Base-by-base conservation (phyloP, 2,329 filamentous ascomycete species). In the Talaromyces sp. region DNA sequence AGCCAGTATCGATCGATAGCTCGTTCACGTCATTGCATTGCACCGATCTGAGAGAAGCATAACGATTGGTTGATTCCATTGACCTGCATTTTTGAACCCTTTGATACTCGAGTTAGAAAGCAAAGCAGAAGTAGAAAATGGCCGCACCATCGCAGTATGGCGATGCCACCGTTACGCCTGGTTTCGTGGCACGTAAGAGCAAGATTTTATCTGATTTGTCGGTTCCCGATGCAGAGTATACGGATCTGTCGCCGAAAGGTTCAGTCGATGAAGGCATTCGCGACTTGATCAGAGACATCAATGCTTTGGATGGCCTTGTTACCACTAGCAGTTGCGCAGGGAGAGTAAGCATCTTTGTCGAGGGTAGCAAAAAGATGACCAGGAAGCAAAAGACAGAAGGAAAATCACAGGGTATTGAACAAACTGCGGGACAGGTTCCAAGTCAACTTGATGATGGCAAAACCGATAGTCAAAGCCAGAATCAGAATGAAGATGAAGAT, bases 321-420 rank as follows among this genome's bases (percentile, higher is more conserved):
- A 97, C 94, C 1, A 97, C 93, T 2, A 97, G 93, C 78, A 97
- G 93, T 77, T 98, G 94, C 75, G 91, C 92, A 2, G 94, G 94
- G 0, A 84, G 94, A 61, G 86, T 96, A 56, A 93, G 90, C 68
- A 90, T 97, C 3, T 98, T 96, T 73, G 81, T 96, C 0, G 94
- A 97, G 79, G 93, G 93, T 0, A 81, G 80, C 52, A 90, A 87
- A 71, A 79, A 68, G 60, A 50, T 52, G 31, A 61, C 35, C 56
- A 59, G 47, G 16, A 63, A 58, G 31, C 37, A 11, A 39, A 60
- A 47, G 45, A 66, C 35, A 19, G 14, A 37, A 24, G 33, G 10
- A 39, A 37, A 4, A 10, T 45, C 48, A 37, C 31, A 14, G 14
- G 63, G 48, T 35, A 48, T n/a, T 19, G 50, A 43, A 50, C 54